phyloP scores from a whole-genome alignment of 2,329 filamentous ascomycete genomes.

The Fusarium irregulare region DNA sequence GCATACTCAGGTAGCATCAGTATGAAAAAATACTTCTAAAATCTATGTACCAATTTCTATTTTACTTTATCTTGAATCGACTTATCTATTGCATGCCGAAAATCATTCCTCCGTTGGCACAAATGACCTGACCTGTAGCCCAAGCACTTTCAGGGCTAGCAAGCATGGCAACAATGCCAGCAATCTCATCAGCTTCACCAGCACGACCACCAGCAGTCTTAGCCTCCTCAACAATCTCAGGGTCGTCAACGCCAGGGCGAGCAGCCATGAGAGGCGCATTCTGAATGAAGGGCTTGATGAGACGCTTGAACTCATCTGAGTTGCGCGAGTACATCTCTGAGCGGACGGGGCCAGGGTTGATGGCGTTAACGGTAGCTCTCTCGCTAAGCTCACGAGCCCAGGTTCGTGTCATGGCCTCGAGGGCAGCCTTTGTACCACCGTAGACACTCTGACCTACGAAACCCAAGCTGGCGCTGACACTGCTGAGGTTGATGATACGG shows the following conservation, averaged over 20 bases:
- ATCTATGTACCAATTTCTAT: conserved; percentile 20
- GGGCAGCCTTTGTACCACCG: conserved; percentile 64
- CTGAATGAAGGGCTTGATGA: conserved; percentile 47
- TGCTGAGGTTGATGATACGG: conserved; percentile 65
- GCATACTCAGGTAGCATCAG: background rate
- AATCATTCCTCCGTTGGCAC: conserved; percentile 47
- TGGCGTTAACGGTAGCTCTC: conserved; percentile 63
- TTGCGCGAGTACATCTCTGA: conserved; percentile 59
- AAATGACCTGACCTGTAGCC: conserved; percentile 46
- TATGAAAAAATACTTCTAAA: conserved; percentile 26
- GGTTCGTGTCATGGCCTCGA: conserved; percentile 66
- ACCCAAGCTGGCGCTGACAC: conserved; percentile 60
- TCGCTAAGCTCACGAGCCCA: conserved; percentile 66
- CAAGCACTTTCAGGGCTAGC: conserved; percentile 44
- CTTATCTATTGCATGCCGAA: conserved; percentile 44
- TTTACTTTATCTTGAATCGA: background rate
- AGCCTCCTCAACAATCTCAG: conserved; percentile 45
- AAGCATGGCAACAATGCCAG: conserved; percentile 43
- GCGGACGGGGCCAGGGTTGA: conserved; percentile 66
- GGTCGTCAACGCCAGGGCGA: conserved; percentile 40
- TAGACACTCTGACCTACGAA: conserved; percentile 64
- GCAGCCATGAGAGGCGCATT: conserved; percentile 45
- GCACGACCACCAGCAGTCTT: conserved; percentile 44
- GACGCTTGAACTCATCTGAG: conserved; percentile 45
- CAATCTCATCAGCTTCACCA: conserved; percentile 45